Evolutionary conservation across 2,329 filamentous ascomycete species (phyloP), one percentile per base, ranked within the genome.

Genomic region (Exophiala bonariae): DNA sequence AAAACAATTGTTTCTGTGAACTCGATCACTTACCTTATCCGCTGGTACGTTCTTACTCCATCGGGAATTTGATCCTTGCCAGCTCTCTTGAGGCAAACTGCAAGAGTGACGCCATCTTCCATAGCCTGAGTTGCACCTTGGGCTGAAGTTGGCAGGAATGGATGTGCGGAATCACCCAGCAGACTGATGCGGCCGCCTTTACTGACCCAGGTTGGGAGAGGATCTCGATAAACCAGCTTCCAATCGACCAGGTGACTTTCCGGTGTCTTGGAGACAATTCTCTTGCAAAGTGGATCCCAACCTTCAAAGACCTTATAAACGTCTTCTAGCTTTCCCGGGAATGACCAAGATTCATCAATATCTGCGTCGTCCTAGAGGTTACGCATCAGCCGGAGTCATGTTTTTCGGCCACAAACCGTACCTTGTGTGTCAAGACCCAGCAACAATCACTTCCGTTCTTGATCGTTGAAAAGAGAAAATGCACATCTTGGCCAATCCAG

Each of bases 341-440:
- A 76, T 73, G n/a, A 73, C 73, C 40, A 80, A 68, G 58, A 80
- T 18, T 55, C 52, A 47, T 78, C 70, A 45, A 80, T 79, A 54
- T 80, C 72, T 49, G 73, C 71, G 45, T 74, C 70, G 52, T 80
- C 79, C 49, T 50, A 22, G 11, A 36, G 28, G 2, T 14, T 14
- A 20, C 17, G 13, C 20, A 19, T 47, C 30, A 46, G 38, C 19
- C 10, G 14, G 11, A 18, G 17, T 20, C 16, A 22, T 33, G 14
- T 13, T 9, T 13, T n/a, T 14, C 32, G 6, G n/a, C 10, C 17
- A 3, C n/a, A 14, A 6, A 31, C 30, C 46, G 3, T 44, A 52
- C 50, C 26, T 39, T 56, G 49, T 56, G 54, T 16, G 54, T 56
- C 20, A 56, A 41, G n/a, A 56, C 54, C 54, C 54, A 56, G 37